Conservation (phyloP, 1,139 yeast genomes). For the Sugiyamaella xylanicola region DNA sequence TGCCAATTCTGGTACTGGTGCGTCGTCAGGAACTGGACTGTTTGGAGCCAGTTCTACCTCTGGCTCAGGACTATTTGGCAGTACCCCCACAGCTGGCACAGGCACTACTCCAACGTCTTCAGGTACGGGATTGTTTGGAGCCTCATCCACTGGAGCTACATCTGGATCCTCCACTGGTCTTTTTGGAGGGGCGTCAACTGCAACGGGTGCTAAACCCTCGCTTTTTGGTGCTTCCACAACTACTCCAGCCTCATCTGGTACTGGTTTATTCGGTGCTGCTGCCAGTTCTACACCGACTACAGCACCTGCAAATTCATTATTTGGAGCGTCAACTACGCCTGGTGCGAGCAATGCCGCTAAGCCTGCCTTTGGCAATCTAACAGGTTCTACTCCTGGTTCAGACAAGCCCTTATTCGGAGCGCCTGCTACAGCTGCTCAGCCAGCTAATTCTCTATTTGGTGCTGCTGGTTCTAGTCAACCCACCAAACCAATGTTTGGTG, state of each 20-base stretch:
- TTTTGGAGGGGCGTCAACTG: constrained; percentile 1
- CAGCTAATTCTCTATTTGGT: constrained; percentile 22
- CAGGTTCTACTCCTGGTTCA: constrained; percentile 15
- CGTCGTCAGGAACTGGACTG: constrained; percentile 15
- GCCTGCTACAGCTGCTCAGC: constrained; percentile 11
- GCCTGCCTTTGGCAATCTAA: background rate
- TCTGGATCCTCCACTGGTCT: constrained; percentile 9
- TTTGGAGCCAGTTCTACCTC: constrained; percentile 12
- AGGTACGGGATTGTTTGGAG: constrained; percentile 3
- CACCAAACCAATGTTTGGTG: constrained; percentile 6
- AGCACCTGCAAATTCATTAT: background rate
- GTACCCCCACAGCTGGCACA: background rate
- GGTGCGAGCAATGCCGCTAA: background rate
- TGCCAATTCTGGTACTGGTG: constrained; percentile 15
- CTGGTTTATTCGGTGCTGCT: constrained; percentile 25
- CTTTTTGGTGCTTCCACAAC: constrained; percentile 18
- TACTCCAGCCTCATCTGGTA: constrained; percentile 21
- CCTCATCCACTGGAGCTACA: constrained; percentile 1
- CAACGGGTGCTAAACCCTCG: constrained; percentile 16
- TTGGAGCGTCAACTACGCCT: constrained; percentile 7
- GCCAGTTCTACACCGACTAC: constrained; percentile 3
- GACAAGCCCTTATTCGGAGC: constrained; percentile 35
- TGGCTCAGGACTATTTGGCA: background rate
- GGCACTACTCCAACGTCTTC: background rate
- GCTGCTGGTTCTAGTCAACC: constrained; percentile 12